Conservation (phyloP, 2,329 filamentous ascomycete species). For the Xylaria sp. region DNA sequence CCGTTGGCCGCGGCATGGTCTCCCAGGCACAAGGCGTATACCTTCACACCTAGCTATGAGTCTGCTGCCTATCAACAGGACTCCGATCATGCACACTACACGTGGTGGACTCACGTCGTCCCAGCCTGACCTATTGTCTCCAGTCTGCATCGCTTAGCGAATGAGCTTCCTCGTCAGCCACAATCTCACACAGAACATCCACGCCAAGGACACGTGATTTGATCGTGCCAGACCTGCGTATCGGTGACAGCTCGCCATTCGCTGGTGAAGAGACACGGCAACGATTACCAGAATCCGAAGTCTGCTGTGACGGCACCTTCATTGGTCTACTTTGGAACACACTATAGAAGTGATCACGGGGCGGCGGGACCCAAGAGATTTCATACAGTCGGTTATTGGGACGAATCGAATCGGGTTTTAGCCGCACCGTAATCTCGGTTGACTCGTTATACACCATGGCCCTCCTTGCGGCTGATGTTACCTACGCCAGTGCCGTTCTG, state of each 20-base stretch:
- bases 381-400: conserved; percentile 10
- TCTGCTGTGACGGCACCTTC: not conserved
- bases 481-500: not conserved
- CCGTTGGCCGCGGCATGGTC: not conserved
- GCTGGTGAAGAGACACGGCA: not conserved
- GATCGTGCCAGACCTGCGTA: not conserved
- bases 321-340: conserved; percentile 1
- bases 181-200: conserved; percentile 9
- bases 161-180: conserved; percentile 6
- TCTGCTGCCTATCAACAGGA: not conserved
- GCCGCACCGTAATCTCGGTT: conserved; percentile 15
- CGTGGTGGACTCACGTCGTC: conserved; percentile 13
- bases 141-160: conserved; percentile 12
- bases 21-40: conserved; percentile 2
- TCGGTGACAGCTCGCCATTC: not conserved
- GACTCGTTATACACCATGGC: conserved; percentile 10
- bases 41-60: conserved; percentile 2
- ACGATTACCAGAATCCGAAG: too few species aligned
- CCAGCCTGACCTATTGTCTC: conserved; percentile 6
- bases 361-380: not conserved
- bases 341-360: not conserved
- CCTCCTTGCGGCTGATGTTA: conserved; percentile 5
- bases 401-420: conserved; percentile 12
- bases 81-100: conserved; percentile 7
- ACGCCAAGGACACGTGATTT: conserved; percentile 10